These are phyloP conservation scores for Cladosporium phlei DNA, from an alignment of 2,329 filamentous ascomycete genomes.

Conservation along the genomic window DNA sequence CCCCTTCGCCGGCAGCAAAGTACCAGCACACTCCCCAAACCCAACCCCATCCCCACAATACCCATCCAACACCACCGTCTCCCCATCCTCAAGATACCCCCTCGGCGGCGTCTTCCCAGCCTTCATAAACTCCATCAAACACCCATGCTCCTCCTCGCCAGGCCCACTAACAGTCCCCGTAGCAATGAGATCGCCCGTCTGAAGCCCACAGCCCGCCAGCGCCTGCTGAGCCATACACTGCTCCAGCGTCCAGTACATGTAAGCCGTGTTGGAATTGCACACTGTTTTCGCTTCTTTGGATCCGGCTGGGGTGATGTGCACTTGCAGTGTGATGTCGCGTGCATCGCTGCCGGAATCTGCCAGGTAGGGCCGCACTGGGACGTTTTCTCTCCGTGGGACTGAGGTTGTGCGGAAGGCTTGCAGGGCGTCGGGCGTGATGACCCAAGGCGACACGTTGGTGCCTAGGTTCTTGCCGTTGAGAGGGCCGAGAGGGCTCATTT, in stretches of 20 bases:
- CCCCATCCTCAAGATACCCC: constrained; percentile 38
- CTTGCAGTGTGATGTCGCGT: constrained; percentile 23
- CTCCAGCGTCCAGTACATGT: constrained; percentile 41
- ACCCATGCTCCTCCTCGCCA: constrained; percentile 35
- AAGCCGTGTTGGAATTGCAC: constrained; percentile 28
- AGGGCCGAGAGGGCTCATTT: constrained; percentile 58
- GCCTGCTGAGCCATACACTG: constrained; percentile 41
- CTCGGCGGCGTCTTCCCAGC: constrained; percentile 33
- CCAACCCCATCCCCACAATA: constrained; percentile 36
- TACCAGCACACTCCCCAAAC: constrained; percentile 39
- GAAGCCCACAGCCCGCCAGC: constrained; percentile 36
- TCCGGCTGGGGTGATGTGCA: constrained; percentile 16
- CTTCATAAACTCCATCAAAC: constrained; percentile 38
- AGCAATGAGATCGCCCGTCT: constrained; percentile 39
- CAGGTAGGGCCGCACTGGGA: constrained; percentile 20
- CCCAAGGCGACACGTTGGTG: constrained; percentile 59
- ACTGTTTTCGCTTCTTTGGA: constrained; percentile 11
- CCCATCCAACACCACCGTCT: constrained; percentile 35
- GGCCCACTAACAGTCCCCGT: constrained; percentile 40
- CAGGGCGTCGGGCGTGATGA: constrained; percentile 55
- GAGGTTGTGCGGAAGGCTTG: constrained; percentile 26
- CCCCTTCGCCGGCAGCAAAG: constrained; percentile 27
- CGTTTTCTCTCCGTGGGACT: constrained; percentile 16
- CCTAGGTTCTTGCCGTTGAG: constrained; percentile 58
- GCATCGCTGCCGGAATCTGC: constrained; percentile 20